A percentile compares a stretch with the other conserved stretches of the same genome.
phyloP scores from a whole-genome alignment of 495 filamentous ascomycete species.

The Penicillium egyptiacum region DNA sequence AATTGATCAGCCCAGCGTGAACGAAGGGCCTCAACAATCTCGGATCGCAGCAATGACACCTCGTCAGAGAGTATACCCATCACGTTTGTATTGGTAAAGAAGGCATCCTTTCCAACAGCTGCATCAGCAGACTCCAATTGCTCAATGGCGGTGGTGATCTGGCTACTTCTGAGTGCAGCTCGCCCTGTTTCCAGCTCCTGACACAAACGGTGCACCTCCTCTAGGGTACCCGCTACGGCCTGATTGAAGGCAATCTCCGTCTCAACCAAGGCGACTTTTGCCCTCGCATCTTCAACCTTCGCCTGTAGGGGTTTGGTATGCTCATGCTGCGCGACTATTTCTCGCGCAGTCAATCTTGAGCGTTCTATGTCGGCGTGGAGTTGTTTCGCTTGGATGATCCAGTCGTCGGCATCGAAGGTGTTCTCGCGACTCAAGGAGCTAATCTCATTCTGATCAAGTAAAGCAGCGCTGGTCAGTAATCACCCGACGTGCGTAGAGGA shows the following conservation, averaged over 20 bases:
- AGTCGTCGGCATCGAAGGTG: conserved; percentile 74
- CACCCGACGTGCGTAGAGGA: not conserved
- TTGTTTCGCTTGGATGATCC: conserved; percentile 79
- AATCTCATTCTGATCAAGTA: conserved; percentile 60
- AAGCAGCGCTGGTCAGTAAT: conserved; percentile 5
- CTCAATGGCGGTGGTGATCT: conserved; percentile 56
- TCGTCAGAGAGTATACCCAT: conserved; percentile 38
- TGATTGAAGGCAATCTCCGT: conserved; percentile 77
- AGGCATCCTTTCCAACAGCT: conserved; percentile 30
- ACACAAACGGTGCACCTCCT: conserved; percentile 52
- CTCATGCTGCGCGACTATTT: conserved; percentile 72
- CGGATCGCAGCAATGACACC: conserved; percentile 30
- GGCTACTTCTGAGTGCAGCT: conserved; percentile 46
- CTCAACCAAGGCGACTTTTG: conserved; percentile 68
- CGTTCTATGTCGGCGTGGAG: conserved; percentile 79
- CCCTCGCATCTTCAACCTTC: conserved; percentile 62
- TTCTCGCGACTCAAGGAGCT: conserved; percentile 69
- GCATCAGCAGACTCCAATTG: conserved; percentile 57
- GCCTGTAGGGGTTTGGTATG: conserved; percentile 58
- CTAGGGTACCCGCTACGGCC: conserved; percentile 61
- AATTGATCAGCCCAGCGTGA: conserved; percentile 54
- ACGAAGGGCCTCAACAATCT: conserved; percentile 35
- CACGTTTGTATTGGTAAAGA: conserved; percentile 42
- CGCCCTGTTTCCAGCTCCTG: conserved; percentile 45
- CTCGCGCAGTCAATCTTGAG: conserved; percentile 67